Evolutionary conservation across 148 eudicot genomes (phyloP).

Genomic region (Rhododendron williamsianum): DNA sequence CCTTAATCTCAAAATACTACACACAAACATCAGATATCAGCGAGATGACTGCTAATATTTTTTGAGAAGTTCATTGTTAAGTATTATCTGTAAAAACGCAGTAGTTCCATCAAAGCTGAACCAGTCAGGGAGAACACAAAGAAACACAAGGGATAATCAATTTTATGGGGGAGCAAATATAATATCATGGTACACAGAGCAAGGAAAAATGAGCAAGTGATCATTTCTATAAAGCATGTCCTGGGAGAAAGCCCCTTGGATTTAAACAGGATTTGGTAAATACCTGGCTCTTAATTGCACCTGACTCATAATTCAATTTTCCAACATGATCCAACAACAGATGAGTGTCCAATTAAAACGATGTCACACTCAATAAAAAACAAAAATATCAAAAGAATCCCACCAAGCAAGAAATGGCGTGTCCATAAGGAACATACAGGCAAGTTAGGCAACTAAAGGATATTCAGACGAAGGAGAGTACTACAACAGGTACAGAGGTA

Average conservation of each 20-base stretch:
- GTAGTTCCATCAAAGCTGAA: not conserved
- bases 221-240: not conserved
- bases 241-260: not conserved
- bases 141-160: not conserved
- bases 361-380: not conserved
- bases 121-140: not conserved
- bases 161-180: not conserved
- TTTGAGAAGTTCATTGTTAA: not conserved
- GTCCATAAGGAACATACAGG: not conserved
- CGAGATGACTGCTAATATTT: not conserved
- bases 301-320: not conserved
- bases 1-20: not conserved
- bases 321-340: not conserved
- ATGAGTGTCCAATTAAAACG: not conserved
- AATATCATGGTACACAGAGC: not conserved
- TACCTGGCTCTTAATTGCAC: not conserved
- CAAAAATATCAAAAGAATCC: not conserved
- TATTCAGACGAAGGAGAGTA: not conserved
- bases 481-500: not conserved
- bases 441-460: not conserved
- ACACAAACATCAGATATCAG: not conserved
- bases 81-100: not conserved
- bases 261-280: not conserved
- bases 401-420: not conserved
- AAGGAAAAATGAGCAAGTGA: not conserved